phyloP scores from a whole-genome alignment of 371 early-diverging fungal species.

The Mortierella sp. region DNA sequence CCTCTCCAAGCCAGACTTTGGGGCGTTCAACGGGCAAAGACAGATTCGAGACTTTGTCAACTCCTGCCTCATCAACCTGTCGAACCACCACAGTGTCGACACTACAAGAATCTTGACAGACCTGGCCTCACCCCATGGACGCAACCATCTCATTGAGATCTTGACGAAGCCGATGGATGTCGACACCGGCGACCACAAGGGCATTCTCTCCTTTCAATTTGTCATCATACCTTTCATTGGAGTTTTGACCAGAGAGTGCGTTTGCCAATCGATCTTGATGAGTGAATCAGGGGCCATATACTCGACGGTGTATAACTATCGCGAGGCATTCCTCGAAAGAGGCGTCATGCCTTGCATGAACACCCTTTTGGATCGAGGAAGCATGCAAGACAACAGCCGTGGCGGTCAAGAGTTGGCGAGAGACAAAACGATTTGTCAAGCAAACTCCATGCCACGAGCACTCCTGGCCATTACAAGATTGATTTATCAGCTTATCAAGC shows the following conservation, averaged over 20 bases:
- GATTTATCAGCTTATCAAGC: slow-evolving; percentile 41
- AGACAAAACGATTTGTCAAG: slow-evolving; percentile 12
- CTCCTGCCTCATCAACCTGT: slow-evolving; percentile 47
- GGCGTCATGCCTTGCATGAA: slow-evolving; percentile 32
- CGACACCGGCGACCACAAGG: slow-evolving; percentile 6
- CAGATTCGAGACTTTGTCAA: slow-evolving; percentile 32
- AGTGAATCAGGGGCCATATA: slow-evolving; percentile 26
- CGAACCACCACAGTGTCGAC: slow-evolving; percentile 50
- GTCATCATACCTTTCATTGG: slow-evolving; percentile 50
- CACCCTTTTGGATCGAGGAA: slow-evolving; percentile 10
- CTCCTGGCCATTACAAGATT: slow-evolving; percentile 47
- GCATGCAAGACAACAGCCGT: slow-evolving; percentile 7
- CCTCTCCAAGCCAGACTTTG: slow-evolving; percentile 16
- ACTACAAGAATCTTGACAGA: slow-evolving; percentile 29
- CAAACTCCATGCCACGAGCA: slow-evolving; percentile 27
- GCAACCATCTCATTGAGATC: slow-evolving; percentile 22
- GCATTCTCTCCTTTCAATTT: slow-evolving; percentile 42
- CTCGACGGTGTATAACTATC: slow-evolving; percentile 27
- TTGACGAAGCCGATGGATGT: slow-evolving; percentile 25
- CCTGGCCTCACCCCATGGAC: slow-evolving; percentile 19
- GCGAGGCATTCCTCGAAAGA: slow-evolving; percentile 17
- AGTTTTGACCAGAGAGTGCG: slow-evolving; percentile 31
- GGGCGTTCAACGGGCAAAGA: slow-evolving; percentile 4
- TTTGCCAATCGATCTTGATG: slow-evolving; percentile 42
- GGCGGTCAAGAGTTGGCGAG: background rate